These are phyloP conservation scores for Brasenia schreberi DNA, from an alignment of 164 flowering plant species.

Conservation along the genomic window DNA sequence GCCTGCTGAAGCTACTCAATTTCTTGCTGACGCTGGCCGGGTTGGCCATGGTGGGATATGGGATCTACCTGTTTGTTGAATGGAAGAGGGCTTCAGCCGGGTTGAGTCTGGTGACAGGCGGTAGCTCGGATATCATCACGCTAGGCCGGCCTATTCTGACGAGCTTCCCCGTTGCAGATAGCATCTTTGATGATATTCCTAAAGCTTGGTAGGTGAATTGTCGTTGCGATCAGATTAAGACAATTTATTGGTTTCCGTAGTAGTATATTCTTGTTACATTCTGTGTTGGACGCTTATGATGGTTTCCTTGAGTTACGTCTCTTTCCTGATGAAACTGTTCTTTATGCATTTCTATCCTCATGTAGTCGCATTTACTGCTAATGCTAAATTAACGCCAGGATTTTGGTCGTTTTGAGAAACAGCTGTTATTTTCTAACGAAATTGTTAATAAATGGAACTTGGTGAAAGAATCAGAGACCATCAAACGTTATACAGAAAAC, in stretches of 20 bases:
- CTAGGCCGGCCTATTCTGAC: slow-evolving; percentile 79
- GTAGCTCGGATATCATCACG: slow-evolving; percentile 16
- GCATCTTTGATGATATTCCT: slow-evolving; percentile 56
- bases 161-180: slow-evolving; percentile 42
- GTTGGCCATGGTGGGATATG: slow-evolving; percentile 88
- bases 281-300: background rate
- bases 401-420: too few relatives aligned
- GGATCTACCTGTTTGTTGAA: slow-evolving; percentile 71
- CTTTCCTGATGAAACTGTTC: background rate
- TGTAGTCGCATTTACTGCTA: too few relatives aligned
- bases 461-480: too few relatives aligned
- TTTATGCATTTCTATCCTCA: background rate
- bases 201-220: slow-evolving; percentile 61
- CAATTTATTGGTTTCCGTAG: background rate
- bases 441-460: too few relatives aligned
- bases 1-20: slow-evolving; percentile 77
- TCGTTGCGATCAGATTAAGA: background rate
- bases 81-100: slow-evolving; percentile 19
- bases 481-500: too few relatives aligned
- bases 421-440: too few relatives aligned
- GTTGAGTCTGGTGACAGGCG: background rate
- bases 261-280: background rate
- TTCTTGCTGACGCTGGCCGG: slow-evolving; percentile 65
- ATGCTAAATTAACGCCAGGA: too few relatives aligned
- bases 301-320: background rate